A percentile compares a stretch with the other conserved stretches of the same genome.
phyloP scores from a whole-genome alignment of 768 basidiomycete genomes.

The Hirschioporus abietinus region DNA sequence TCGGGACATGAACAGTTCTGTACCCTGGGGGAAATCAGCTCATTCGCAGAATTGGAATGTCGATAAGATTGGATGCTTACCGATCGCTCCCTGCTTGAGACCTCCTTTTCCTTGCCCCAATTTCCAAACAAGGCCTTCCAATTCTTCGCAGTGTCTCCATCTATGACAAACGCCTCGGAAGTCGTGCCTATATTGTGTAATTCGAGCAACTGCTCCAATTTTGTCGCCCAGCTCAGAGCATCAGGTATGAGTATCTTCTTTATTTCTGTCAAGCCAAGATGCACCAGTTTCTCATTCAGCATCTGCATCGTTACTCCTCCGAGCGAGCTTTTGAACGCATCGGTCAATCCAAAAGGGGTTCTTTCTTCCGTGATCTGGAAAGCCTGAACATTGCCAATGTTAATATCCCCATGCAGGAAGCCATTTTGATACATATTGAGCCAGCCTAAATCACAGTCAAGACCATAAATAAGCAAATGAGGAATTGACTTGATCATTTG shows the following conservation, averaged over 20 bases:
- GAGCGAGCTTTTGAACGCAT: background rate
- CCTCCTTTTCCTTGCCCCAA: background rate
- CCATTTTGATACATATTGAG: conserved; percentile 7
- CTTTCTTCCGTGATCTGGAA: conserved; percentile 1
- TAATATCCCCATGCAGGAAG: conserved; percentile 10
- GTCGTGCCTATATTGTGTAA: background rate
- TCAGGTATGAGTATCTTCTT: background rate
- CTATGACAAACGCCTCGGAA: background rate
- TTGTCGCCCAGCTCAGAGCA: background rate
- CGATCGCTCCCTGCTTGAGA: background rate
- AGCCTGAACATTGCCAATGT: conserved; percentile 8
- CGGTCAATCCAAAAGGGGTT: background rate
- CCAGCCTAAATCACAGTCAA: background rate
- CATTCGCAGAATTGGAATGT: background rate
- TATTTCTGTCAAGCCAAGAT: background rate
- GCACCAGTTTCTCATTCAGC: background rate
- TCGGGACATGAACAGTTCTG: background rate
- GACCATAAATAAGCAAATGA: background rate
- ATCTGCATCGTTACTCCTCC: background rate
- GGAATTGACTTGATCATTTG: background rate
- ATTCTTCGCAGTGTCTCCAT: background rate
- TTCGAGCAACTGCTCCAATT: background rate
- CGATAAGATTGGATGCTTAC: background rate
- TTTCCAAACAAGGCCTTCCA: background rate
- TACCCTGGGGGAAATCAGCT: background rate